A percentile compares a stretch with the other conserved stretches of the same genome.
Conservation (phyloP, 441 rosid genomes). For the Erodium chrysanthum region DNA sequence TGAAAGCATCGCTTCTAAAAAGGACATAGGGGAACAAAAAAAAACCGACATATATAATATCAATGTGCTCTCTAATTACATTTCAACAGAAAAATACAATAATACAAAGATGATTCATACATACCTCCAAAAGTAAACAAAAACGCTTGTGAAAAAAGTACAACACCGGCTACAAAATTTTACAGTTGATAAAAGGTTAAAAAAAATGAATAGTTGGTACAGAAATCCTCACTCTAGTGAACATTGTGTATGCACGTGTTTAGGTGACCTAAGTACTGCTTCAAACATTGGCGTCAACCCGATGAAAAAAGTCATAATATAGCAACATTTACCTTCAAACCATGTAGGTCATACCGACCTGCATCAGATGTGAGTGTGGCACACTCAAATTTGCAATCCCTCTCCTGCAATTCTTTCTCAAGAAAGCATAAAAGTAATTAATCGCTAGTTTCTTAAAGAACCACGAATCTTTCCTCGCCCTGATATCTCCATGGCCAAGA, state of each 20-base stretch:
- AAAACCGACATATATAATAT: too few species aligned
- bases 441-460: constrained; percentile 81
- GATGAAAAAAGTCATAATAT: neutral
- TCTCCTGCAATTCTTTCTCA: constrained; percentile 91
- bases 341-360: constrained; percentile 99
- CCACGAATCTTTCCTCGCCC: constrained; percentile 94
- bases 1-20: too few species aligned
- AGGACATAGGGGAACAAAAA: too few species aligned
- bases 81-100: neutral
- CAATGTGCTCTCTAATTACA: neutral
- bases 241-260: neutral
- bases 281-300: too few species aligned
- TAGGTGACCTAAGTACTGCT: too few species aligned
- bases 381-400: constrained; percentile 82
- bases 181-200: too few species aligned
- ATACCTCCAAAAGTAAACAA: too few species aligned
- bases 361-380: constrained; percentile 89
- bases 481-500: constrained; percentile 91
- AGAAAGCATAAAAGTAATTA: constrained; percentile 84
- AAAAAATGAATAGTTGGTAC: neutral
- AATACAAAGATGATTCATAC: too few species aligned
- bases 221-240: neutral
- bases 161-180: too few species aligned
- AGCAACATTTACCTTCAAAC: constrained; percentile 38
- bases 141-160: too few species aligned